These are phyloP conservation scores for Cryptosporidium parvum DNA, from an alignment of 169 alveolate genomes.

Conservation along the genomic window DNA sequence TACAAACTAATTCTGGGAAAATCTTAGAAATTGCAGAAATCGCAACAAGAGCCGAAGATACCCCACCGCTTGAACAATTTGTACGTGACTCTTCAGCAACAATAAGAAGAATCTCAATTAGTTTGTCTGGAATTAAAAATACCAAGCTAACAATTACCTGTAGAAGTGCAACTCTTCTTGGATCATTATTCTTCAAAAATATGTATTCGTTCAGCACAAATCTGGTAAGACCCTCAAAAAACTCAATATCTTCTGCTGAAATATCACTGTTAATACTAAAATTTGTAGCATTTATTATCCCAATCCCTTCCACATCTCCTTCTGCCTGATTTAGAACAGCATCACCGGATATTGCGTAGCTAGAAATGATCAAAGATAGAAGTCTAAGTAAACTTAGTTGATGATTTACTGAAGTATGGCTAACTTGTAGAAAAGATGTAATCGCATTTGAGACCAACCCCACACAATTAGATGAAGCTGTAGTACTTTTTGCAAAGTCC, in stretches of 20 bases:
- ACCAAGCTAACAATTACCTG: constrained; percentile 56
- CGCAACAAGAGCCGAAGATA: constrained; percentile 51
- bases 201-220: constrained; percentile 61
- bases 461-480: constrained; percentile 55
- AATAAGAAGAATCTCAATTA: constrained; percentile 38
- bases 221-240: constrained; percentile 38
- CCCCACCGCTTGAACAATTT: constrained; percentile 19
- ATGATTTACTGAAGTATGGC: constrained; percentile 69
- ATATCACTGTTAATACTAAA: constrained; percentile 26
- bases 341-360: constrained; percentile 56
- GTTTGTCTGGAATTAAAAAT: constrained; percentile 52
- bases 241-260: constrained; percentile 31
- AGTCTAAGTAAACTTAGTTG: constrained; percentile 59
- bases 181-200: constrained; percentile 53
- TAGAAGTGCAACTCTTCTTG: constrained; percentile 71
- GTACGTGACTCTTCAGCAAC: constrained; percentile 44
- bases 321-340: constrained; percentile 33
- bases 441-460: constrained; percentile 68
- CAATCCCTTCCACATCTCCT: constrained; percentile 21
- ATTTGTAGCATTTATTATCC: constrained; percentile 47
- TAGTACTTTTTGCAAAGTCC: constrained; percentile 73
- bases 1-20: constrained; percentile 40
- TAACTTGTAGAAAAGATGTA: constrained; percentile 68
- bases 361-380: constrained; percentile 52
- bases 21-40: constrained; percentile 72